phyloP scores from a whole-genome alignment of 352 stramenopile species.

The Globisporangium recalcitrans region DNA sequence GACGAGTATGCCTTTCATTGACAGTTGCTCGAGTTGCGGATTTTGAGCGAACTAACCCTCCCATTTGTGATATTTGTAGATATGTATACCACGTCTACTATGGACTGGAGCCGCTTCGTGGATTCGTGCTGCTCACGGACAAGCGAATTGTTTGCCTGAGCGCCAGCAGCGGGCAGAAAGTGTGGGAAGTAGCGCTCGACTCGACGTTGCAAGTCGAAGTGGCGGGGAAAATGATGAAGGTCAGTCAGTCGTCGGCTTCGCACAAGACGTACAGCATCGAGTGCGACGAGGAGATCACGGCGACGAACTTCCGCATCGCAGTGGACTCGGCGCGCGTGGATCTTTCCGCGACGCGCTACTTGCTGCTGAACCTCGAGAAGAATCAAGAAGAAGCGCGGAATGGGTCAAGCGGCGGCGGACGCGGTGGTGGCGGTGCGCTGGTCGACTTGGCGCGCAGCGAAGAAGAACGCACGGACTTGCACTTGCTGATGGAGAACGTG shows the following conservation, averaged over 20 bases:
- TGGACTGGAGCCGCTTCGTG: constrained; percentile 52
- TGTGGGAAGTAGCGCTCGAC: constrained; percentile 81
- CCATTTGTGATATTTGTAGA: constrained; percentile 21
- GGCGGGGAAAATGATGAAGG: constrained; percentile 33
- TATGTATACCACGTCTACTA: constrained; percentile 85
- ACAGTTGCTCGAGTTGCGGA: background rate
- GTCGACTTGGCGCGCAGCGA: constrained; percentile 30
- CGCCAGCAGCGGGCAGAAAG: constrained; percentile 61
- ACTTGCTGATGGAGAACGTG: constrained; percentile 77
- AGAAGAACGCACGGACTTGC: constrained; percentile 66
- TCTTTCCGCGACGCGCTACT: constrained; percentile 66
- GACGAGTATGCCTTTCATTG: constrained; percentile 54
- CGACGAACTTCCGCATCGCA: constrained; percentile 73
- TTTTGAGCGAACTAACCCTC: background rate
- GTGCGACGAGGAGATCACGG: constrained; percentile 52
- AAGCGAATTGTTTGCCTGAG: constrained; percentile 80
- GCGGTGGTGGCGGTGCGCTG: background rate
- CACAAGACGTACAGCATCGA: constrained; percentile 65
- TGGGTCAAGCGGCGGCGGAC: background rate
- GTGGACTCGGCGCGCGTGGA: constrained; percentile 73
- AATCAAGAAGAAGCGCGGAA: constrained; percentile 65
- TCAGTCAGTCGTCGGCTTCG: constrained; percentile 40
- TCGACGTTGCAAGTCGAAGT: constrained; percentile 63
- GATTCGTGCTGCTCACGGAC: constrained; percentile 74
- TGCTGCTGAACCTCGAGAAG: constrained; percentile 81